A percentile compares a stretch with the other conserved stretches of the same genome.
phyloP scores from a whole-genome alignment of 257 asterid species.

The Capsicum pubescens region DNA sequence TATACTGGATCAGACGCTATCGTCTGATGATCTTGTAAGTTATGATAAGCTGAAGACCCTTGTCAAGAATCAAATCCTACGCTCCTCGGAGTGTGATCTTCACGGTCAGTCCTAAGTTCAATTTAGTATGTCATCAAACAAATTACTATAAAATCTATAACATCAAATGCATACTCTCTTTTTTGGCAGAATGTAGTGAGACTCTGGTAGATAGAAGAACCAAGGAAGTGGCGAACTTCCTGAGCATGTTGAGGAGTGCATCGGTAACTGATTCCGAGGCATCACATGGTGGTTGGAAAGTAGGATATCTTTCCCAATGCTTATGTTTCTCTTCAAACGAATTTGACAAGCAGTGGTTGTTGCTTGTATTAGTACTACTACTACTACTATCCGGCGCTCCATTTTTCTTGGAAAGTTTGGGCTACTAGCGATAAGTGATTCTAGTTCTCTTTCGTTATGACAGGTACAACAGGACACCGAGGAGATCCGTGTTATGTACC shows the following conservation, averaged over 20 bases:
- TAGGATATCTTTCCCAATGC: conserved; percentile 38
- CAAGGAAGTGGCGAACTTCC: conserved; percentile 64
- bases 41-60: conserved; percentile 54
- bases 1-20: conserved; percentile 64
- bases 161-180: conserved; percentile 17
- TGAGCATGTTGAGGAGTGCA: conserved; percentile 81
- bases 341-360: background rate
- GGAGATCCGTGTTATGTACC: conserved; percentile 90
- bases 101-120: background rate
- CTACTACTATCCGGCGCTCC: background rate
- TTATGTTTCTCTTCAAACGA: background rate
- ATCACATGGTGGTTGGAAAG: conserved; percentile 68
- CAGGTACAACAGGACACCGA: conserved; percentile 87
- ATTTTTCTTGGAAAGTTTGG: background rate
- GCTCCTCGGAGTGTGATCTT: conserved; percentile 41
- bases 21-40: conserved; percentile 52
- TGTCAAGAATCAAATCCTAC: conserved; percentile 63
- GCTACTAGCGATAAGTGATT: background rate
- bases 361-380: background rate
- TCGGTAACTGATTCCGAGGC: conserved; percentile 48
- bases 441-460: conserved; percentile 13
- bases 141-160: background rate
- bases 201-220: conserved; percentile 65
- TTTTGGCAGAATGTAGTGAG: conserved; percentile 58
- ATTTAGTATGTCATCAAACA: background rate